These are phyloP conservation scores for Biscogniauxia sp. DNA, from an alignment of 2,329 filamentous ascomycete genomes.

Conservation along the genomic window DNA sequence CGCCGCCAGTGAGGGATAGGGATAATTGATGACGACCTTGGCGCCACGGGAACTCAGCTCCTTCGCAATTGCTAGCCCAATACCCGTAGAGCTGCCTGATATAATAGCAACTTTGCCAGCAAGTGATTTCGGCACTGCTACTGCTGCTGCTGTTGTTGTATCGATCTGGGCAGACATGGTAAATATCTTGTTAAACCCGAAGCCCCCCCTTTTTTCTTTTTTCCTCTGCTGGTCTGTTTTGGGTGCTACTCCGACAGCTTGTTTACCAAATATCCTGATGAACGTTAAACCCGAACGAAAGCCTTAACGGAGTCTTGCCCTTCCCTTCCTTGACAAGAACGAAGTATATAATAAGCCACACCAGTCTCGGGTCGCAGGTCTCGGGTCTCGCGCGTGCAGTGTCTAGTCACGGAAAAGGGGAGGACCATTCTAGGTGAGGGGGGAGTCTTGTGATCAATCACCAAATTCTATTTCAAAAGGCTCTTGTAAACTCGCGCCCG, in stretches of 20 bases:
- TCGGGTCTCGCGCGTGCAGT: too few relatives aligned
- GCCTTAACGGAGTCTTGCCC: neutral
- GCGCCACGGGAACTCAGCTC: conserved; percentile 46
- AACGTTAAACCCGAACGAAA: neutral
- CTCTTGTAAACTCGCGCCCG: neutral
- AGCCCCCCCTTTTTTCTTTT: too few relatives aligned
- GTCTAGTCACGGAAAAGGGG: neutral
- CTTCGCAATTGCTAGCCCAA: conserved; percentile 43
- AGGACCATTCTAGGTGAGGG: neutral
- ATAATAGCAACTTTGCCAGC: conserved; percentile 50
- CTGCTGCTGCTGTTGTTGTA: neutral
- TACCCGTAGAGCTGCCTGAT: conserved; percentile 42
- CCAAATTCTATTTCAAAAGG: too few relatives aligned
- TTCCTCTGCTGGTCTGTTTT: neutral
- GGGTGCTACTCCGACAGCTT: neutral
- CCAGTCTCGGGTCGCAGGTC: neutral
- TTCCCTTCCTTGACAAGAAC: neutral
- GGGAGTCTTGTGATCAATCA: too few relatives aligned
- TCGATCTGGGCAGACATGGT: neutral
- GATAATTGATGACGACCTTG: conserved; percentile 49
- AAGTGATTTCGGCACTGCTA: neutral
- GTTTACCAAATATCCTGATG: neutral
- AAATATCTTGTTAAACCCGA: neutral
- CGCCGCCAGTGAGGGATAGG: conserved; percentile 28
- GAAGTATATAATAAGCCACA: neutral